Conservation (phyloP, 345 rosid species). For the Passiflora organensis region DNA sequence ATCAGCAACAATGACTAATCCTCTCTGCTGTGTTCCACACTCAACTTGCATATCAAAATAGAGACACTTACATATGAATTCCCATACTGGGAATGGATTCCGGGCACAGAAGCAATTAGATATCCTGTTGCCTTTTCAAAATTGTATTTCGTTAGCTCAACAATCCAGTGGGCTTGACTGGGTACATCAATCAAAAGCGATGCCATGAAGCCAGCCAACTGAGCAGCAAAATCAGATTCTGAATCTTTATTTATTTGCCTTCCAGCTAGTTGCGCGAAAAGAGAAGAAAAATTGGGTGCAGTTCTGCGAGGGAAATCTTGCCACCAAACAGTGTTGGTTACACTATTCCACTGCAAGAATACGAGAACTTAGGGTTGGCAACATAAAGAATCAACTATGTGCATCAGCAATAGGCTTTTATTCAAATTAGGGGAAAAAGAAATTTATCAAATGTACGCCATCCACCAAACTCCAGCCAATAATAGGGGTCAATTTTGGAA, state of each 20-base stretch:
- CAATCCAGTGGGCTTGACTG: conserved; percentile 77
- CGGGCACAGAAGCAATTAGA: conserved; percentile 82
- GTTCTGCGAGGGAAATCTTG: conserved; percentile 83
- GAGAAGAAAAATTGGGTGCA: conserved; percentile 57
- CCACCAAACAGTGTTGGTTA: conserved; percentile 96
- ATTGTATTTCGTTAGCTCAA: conserved; percentile 67
- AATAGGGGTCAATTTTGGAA: too few relatives aligned
- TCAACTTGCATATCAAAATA: neutral
- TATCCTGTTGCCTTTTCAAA: conserved; percentile 63
- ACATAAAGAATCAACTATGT: neutral
- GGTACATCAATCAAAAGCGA: conserved; percentile 76
- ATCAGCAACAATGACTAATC: too few relatives aligned
- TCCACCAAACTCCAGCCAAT: too few relatives aligned
- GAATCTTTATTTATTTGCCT: conserved; percentile 31
- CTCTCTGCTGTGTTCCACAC: too few relatives aligned
- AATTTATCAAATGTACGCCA: too few relatives aligned
- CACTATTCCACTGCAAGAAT: conserved; percentile 69
- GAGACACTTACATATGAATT: conserved; percentile 36
- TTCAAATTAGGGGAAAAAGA: neutral
- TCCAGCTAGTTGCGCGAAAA: conserved; percentile 43
- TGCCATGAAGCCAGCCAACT: conserved; percentile 84
- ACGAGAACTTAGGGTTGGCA: conserved; percentile 15
- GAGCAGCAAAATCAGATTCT: conserved; percentile 73
- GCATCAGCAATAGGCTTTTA: neutral
- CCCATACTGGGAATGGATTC: conserved; percentile 53